A percentile compares a stretch with the other conserved stretches of the same genome.
phyloP scores from a whole-genome alignment of 805 yeast species.

The Starmerella apicola region DNA sequence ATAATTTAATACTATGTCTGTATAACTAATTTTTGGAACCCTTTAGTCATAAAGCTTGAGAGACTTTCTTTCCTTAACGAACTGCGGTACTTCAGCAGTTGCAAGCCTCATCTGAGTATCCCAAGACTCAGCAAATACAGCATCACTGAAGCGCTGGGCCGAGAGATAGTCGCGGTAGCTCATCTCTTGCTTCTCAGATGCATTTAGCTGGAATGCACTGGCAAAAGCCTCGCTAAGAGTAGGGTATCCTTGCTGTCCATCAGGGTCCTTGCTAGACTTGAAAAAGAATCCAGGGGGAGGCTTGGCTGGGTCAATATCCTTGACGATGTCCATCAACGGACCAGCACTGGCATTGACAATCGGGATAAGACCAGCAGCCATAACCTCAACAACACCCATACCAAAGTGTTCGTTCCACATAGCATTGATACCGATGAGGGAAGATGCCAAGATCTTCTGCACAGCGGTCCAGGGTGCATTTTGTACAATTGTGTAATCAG shows the following conservation, averaged over 20 bases:
- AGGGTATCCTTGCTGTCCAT: slow-evolving; percentile 33
- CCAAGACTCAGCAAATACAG: slow-evolving; percentile 47
- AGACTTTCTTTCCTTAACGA: slow-evolving; percentile 5
- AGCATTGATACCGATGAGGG: slow-evolving; percentile 75
- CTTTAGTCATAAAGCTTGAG: slow-evolving; percentile 12
- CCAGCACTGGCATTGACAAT: slow-evolving; percentile 93
- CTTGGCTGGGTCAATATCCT: slow-evolving; percentile 27
- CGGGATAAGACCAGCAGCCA: slow-evolving; percentile 77
- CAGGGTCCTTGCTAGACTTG: slow-evolving; percentile 60
- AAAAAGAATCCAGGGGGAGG: slow-evolving; percentile 68
- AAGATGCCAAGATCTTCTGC: slow-evolving; percentile 37
- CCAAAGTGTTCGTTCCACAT: slow-evolving; percentile 99
- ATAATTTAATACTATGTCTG: neutral
- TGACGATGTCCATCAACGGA: slow-evolving; percentile 76
- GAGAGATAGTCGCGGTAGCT: slow-evolving; percentile 33
- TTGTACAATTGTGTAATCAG: slow-evolving; percentile 42
- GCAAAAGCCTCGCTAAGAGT: slow-evolving; percentile 40
- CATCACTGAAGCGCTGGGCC: slow-evolving; percentile 50
- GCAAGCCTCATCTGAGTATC: slow-evolving; percentile 5
- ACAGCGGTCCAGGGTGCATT: slow-evolving; percentile 66
- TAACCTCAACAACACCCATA: slow-evolving; percentile 87
- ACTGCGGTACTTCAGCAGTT: slow-evolving; percentile 4
- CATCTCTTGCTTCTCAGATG: slow-evolving; percentile 31
- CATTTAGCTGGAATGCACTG: slow-evolving; percentile 32
- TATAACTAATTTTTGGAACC: neutral